Conservation (phyloP, 306 rosid species). For the Vachellia collinsii region DNA sequence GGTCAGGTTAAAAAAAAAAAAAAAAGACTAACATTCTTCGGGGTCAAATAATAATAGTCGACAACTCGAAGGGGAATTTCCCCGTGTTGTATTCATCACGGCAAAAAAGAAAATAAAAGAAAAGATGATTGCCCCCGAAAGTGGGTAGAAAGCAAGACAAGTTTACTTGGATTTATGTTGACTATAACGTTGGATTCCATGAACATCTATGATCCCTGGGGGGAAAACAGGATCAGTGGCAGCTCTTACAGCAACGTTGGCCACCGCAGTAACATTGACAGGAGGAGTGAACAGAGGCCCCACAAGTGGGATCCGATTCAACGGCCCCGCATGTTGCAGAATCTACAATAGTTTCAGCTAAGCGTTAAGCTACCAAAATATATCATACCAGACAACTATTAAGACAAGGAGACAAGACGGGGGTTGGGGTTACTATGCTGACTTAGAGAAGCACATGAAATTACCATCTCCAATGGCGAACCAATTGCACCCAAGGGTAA, state of each 20-base stretch:
- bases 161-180: constrained; percentile 58
- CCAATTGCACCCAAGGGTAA: constrained; percentile 84
- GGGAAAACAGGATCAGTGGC: constrained; percentile 96
- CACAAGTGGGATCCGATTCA: constrained; percentile 77
- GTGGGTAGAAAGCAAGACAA: background rate
- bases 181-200: constrained; percentile 81
- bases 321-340: constrained; percentile 63
- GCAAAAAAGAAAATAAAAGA: background rate
- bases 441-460: constrained; percentile 15
- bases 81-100: constrained; percentile 30
- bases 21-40: background rate
- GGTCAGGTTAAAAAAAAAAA: constrained; percentile 4
- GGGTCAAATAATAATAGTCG: constrained; percentile 32
- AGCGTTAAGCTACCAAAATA: background rate
- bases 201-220: constrained; percentile 78
- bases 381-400: constrained; percentile 27
- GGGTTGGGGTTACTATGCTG: background rate
- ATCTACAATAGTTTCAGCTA: constrained; percentile 55
- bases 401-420: background rate
- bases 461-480: constrained; percentile 91
- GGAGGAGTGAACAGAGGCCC: constrained; percentile 94
- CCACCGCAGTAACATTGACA: constrained; percentile 74
- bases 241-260: constrained; percentile 90
- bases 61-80: constrained; percentile 26
- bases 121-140: constrained; percentile 6